Evolutionary conservation across 2,329 filamentous ascomycete genomes (phyloP).

Genomic region (Ambrosiella xylebori): DNA sequence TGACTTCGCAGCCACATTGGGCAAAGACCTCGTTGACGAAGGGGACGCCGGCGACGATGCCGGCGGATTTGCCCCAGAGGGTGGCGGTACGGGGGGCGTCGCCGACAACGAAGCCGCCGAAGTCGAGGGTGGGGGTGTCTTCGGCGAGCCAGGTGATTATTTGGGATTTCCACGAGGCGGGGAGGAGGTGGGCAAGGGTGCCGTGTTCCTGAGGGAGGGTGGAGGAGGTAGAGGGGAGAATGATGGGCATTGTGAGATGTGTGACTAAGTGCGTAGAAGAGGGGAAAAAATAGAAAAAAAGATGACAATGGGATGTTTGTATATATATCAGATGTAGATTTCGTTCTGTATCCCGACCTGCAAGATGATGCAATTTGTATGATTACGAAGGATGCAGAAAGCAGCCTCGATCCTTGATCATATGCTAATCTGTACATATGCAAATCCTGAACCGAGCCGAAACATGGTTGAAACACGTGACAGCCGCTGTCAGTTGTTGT

Average conservation of each 20-base stretch:
- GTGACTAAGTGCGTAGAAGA: not conserved
- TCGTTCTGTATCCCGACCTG: not conserved
- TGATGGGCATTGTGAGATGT: slow-evolving; percentile 6
- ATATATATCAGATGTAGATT: not conserved
- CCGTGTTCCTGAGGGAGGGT: slow-evolving; percentile 20
- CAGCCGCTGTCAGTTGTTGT: not conserved
- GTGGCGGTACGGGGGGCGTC: slow-evolving; percentile 45
- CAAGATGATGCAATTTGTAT: not conserved
- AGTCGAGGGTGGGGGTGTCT: slow-evolving; percentile 92
- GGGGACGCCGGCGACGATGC: slow-evolving; percentile 76
- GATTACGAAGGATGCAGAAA: not conserved
- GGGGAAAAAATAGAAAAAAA: not conserved
- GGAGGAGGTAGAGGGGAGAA: slow-evolving; percentile 11
- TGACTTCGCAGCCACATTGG: slow-evolving; percentile 78
- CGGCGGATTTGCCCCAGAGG: slow-evolving; percentile 52
- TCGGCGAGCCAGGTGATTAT: slow-evolving; percentile 81
- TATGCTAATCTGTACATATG: too few relatives aligned
- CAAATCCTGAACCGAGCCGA: not conserved
- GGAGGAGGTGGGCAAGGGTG: slow-evolving; percentile 52
- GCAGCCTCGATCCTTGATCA: too few relatives aligned
- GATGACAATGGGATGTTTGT: not conserved
- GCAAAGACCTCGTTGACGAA: slow-evolving; percentile 90
- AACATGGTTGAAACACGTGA: not conserved
- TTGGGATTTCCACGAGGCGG: slow-evolving; percentile 65
- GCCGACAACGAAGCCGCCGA: slow-evolving; percentile 91